Evolutionary conservation across 2,329 filamentous ascomycete genomes (phyloP).

Genomic region (Aspergillus sp.): DNA sequence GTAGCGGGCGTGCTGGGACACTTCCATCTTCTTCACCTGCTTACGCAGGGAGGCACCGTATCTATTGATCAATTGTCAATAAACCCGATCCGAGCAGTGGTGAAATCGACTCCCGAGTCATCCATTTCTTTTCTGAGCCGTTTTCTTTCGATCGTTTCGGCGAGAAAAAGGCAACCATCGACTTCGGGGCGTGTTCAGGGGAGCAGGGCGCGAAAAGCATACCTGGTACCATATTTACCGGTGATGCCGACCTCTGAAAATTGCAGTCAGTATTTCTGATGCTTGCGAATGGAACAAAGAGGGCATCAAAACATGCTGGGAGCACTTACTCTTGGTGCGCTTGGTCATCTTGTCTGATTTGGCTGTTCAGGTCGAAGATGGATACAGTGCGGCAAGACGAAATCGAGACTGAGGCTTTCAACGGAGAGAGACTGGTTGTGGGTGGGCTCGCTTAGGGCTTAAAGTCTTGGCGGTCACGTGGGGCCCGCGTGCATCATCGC

Average conservation of each 20-base stretch:
- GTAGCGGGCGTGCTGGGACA: conserved; percentile 97
- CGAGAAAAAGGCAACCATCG: conserved; percentile 7
- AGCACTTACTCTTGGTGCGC: conserved; percentile 73
- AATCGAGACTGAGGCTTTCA: conserved; percentile 33
- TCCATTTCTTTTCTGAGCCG: conserved; percentile 2
- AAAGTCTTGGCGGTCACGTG: conserved; percentile 33
- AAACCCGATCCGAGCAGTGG: conserved; percentile 10
- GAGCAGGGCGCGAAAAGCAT: conserved; percentile 47
- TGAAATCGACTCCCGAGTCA: conserved; percentile 16
- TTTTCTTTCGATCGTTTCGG: conserved; percentile 13
- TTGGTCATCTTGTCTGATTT: conserved; percentile 76
- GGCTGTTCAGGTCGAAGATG: conserved; percentile 39
- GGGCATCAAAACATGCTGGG: background rate
- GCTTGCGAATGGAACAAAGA: background rate
- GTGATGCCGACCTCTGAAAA: conserved; percentile 84
- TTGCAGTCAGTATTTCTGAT: conserved; percentile 25
- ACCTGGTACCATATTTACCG: conserved; percentile 98
- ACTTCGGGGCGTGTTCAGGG: conserved; percentile 16
- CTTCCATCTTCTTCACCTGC: conserved; percentile 99
- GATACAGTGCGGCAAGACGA: conserved; percentile 32
- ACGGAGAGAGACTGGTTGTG: conserved; percentile 34
- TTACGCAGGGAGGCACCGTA: conserved; percentile 99
- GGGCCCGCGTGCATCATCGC: background rate
- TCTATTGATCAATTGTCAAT: conserved; percentile 50
- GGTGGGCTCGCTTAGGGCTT: conserved; percentile 42